A percentile compares a stretch with the other conserved stretches of the same genome.
These are phyloP conservation scores for Diaporthe citri DNA, from an alignment of 2,329 filamentous ascomycete species.

Conservation along the genomic window DNA sequence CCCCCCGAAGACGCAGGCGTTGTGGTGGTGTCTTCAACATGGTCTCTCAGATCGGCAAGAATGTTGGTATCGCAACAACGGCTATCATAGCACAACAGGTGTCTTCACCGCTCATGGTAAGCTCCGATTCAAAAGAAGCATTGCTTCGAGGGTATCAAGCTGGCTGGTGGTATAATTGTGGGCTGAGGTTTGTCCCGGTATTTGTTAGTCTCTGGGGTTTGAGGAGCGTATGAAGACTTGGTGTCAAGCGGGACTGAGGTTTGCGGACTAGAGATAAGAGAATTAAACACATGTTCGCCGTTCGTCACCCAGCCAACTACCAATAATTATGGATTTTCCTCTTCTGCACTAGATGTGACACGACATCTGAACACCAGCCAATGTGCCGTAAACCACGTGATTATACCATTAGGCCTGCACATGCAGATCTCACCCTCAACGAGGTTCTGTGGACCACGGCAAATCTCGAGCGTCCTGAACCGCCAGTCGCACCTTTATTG, in stretches of 20 bases:
- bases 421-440: too few species aligned
- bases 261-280: neutral
- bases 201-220: slow-evolving; percentile 1
- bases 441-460: too few species aligned
- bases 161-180: slow-evolving; percentile 5
- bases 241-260: neutral
- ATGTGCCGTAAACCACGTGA: too few species aligned
- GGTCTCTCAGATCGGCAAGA: slow-evolving; percentile 67
- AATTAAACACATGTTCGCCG: neutral
- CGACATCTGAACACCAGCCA: neutral
- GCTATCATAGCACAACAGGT: slow-evolving; percentile 56
- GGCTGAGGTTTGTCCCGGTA: neutral
- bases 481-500: neutral
- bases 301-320: too few species aligned
- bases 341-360: neutral
- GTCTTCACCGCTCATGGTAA: slow-evolving; percentile 45
- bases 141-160: neutral
- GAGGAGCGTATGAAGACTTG: neutral
- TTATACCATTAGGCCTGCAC: too few species aligned
- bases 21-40: slow-evolving; percentile 72
- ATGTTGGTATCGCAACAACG: slow-evolving; percentile 63
- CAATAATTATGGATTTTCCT: too few species aligned
- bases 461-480: too few species aligned
- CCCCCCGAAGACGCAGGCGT: slow-evolving; percentile 64
- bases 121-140: neutral